phyloP scores from a whole-genome alignment of 2,329 filamentous ascomycete species.

The Monosporascus sp. region DNA sequence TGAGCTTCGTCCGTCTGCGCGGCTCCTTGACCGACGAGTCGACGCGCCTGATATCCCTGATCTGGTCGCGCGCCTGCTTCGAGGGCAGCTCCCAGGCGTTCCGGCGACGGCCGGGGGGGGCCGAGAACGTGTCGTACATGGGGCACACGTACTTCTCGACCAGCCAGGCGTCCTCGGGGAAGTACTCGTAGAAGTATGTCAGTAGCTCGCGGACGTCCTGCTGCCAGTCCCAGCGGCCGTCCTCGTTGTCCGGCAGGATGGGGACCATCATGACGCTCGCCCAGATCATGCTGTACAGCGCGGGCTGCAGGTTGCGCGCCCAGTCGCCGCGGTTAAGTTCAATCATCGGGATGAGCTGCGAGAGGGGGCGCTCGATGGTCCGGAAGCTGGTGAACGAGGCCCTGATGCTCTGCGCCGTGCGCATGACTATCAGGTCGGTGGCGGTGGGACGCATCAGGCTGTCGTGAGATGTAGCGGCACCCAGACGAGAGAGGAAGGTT shows the following conservation, averaged over 20 bases:
- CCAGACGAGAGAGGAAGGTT: constrained; percentile 47
- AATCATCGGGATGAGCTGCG: constrained; percentile 31
- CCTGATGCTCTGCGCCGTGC: constrained; percentile 76
- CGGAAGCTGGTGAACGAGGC: constrained; percentile 55
- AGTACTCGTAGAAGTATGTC: constrained; percentile 58
- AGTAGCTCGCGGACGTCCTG: constrained; percentile 60
- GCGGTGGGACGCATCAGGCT: constrained; percentile 59
- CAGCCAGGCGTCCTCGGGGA: constrained; percentile 66
- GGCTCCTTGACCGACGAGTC: constrained; percentile 31
- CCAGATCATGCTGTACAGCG: constrained; percentile 72
- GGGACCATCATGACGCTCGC: constrained; percentile 53
- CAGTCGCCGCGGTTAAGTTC: constrained; percentile 42
- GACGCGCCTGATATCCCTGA: constrained; percentile 36
- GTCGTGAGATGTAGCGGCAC: constrained; percentile 35
- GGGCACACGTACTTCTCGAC: constrained; percentile 64
- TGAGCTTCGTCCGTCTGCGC: constrained; percentile 30
- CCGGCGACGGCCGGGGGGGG: constrained; percentile 21
- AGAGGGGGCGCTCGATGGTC: constrained; percentile 31
- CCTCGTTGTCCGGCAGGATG: constrained; percentile 29
- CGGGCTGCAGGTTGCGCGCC: constrained; percentile 48
- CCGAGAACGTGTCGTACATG: constrained; percentile 44
- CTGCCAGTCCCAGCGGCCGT: constrained; percentile 45
- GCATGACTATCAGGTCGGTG: constrained; percentile 63
- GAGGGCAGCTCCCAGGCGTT: constrained; percentile 27
- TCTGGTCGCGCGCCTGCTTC: constrained; percentile 29